These are phyloP conservation scores for Pseudoturritis turrita DNA, from an alignment of 345 rosid genomes.

Conservation along the genomic window DNA sequence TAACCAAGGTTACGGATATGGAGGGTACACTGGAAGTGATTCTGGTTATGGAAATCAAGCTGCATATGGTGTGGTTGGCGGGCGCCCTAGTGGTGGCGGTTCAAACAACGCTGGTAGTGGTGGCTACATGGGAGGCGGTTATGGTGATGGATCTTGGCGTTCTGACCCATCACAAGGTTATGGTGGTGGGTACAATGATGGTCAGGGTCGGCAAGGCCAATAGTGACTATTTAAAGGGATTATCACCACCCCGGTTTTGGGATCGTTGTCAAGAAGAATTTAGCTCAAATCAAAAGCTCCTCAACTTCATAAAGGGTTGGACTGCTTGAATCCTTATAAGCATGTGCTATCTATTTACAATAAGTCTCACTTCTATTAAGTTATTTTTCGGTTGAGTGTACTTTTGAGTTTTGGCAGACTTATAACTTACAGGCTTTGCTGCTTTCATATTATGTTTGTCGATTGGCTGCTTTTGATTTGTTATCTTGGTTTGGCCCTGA, in stretches of 20 bases:
- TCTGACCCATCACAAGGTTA: constrained; percentile 66
- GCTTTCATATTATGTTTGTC: not conserved
- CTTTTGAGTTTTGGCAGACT: constrained; percentile 57
- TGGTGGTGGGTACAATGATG: constrained; percentile 63
- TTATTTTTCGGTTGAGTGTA: constrained; percentile 48
- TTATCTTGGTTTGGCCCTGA: constrained; percentile 4
- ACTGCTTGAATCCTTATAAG: constrained; percentile 60
- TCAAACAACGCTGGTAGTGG: constrained; percentile 34
- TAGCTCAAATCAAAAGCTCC: constrained; percentile 40
- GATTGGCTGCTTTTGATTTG: not conserved
- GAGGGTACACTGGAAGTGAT: constrained; percentile 68
- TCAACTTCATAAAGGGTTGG: constrained; percentile 57
- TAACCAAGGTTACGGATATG: constrained; percentile 73
- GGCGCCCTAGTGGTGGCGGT: constrained; percentile 34
- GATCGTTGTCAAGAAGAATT: constrained; percentile 27
- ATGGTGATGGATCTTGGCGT: constrained; percentile 71
- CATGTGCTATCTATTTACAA: constrained; percentile 49
- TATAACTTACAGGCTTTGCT: constrained; percentile 41
- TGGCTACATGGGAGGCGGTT: constrained; percentile 61
- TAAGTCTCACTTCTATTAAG: constrained; percentile 41
- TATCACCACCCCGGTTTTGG: constrained; percentile 13
- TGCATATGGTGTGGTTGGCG: constrained; percentile 69
- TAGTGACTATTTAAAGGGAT: constrained; percentile 24
- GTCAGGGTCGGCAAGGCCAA: constrained; percentile 60
- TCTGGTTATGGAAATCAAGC: constrained; percentile 58